phyloP scores from a whole-genome alignment of 208 protist species.

The Endotrypanum monterogeii region DNA sequence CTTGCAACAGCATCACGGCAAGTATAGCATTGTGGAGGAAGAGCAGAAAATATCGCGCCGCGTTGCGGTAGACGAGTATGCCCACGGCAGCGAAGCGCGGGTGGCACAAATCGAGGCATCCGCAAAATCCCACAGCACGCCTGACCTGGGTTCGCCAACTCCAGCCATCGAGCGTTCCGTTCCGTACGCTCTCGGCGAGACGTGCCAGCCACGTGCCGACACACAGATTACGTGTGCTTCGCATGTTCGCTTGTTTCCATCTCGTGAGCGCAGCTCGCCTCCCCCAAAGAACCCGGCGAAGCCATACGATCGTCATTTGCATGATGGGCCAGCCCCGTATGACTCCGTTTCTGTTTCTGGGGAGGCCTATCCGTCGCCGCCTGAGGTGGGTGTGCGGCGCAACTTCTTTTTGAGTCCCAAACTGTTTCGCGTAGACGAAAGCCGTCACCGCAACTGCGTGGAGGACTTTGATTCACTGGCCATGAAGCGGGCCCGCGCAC shows the following conservation, averaged over 20 bases:
- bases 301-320: slow-evolving; percentile 32
- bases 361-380: slow-evolving; percentile 66
- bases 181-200: slow-evolving; percentile 62
- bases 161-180: slow-evolving; percentile 36
- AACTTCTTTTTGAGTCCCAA: slow-evolving; percentile 32
- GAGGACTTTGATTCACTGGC: slow-evolving; percentile 49
- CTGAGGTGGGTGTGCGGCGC: slow-evolving; percentile 53
- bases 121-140: slow-evolving; percentile 33
- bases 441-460: slow-evolving; percentile 18
- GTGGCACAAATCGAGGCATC: slow-evolving; percentile 33
- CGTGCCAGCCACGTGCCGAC: slow-evolving; percentile 40
- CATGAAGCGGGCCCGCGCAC: slow-evolving; percentile 49
- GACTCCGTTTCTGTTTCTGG: slow-evolving; percentile 44
- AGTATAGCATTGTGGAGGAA: slow-evolving; percentile 47
- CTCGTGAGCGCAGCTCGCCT: slow-evolving; percentile 38
- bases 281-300: slow-evolving; percentile 15
- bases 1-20: slow-evolving; percentile 39
- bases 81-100: slow-evolving; percentile 37
- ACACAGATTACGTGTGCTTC: slow-evolving; percentile 18
- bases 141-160: slow-evolving; percentile 35
- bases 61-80: slow-evolving; percentile 50
- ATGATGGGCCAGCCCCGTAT: slow-evolving; percentile 39
- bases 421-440: slow-evolving; percentile 37
- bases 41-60: slow-evolving; percentile 54
- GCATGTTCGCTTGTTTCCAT: slow-evolving; percentile 37